phyloP scores from a whole-genome alignment of 2,329 filamentous ascomycete species.

The Hypomyces perniciosus region DNA sequence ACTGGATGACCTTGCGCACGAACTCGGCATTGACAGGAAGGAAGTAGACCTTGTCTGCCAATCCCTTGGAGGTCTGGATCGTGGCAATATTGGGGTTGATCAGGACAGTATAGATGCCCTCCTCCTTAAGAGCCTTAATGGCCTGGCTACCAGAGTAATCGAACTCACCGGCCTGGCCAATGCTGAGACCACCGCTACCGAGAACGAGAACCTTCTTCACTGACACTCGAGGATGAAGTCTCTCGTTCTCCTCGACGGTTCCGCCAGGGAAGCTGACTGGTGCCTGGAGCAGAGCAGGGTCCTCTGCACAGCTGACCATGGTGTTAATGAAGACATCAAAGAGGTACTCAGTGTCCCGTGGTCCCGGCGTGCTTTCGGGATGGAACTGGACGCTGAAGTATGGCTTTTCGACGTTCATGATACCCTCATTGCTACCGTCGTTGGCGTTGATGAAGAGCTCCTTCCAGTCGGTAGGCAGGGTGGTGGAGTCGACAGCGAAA shows the following conservation, averaged over 20 bases:
- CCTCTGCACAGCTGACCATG: conserved; percentile 64
- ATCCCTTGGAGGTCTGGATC: conserved; percentile 94
- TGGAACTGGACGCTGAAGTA: conserved; percentile 99
- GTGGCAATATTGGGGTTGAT: conserved; percentile 99
- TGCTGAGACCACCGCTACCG: conserved; percentile 90
- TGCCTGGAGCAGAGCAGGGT: conserved; percentile 59
- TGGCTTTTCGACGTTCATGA: conserved; percentile 76
- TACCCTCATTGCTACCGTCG: conserved; percentile 96
- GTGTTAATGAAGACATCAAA: conserved; percentile 95
- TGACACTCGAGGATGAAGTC: conserved; percentile 67
- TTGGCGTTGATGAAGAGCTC: conserved; percentile 98
- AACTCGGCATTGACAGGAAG: conserved; percentile 94
- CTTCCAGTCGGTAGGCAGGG: conserved; percentile 72
- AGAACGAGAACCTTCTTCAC: conserved; percentile 95
- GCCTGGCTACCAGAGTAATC: conserved; percentile 98
- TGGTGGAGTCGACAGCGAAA: conserved; percentile 80
- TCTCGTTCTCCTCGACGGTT: conserved; percentile 70
- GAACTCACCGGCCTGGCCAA: conserved; percentile 96
- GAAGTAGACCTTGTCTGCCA: conserved; percentile 99
- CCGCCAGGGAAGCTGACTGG: conserved; percentile 87
- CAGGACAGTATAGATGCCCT: conserved; percentile 94
- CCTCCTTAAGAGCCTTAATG: conserved; percentile 96
- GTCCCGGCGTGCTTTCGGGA: conserved; percentile 92
- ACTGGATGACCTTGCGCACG: conserved; percentile 92
- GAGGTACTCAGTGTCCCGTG: conserved; percentile 89